A percentile compares a stretch with the other conserved stretches of the same genome.
Evolutionary conservation across 2,329 filamentous ascomycete species (phyloP).

Genomic region (Ceratocystis harringtonii): DNA sequence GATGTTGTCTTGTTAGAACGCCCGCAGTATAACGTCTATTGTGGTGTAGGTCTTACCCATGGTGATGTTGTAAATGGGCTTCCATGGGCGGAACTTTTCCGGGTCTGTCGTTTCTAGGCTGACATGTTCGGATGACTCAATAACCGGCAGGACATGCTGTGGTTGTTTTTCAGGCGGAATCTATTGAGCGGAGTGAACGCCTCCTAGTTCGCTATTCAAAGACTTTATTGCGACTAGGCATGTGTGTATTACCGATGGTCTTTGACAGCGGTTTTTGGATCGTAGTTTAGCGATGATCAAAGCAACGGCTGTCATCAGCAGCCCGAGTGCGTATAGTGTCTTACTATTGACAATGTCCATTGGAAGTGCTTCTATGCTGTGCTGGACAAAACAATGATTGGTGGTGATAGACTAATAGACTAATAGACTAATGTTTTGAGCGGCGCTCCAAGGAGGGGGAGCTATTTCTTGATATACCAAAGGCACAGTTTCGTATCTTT

Average conservation of each 20-base stretch:
- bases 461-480: background rate
- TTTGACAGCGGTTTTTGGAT: background rate
- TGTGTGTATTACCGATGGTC: background rate
- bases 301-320: conserved; percentile 2
- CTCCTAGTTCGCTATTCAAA: background rate
- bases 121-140: conserved; percentile 24
- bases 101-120: conserved; percentile 29
- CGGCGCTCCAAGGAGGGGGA: background rate
- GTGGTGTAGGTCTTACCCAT: conserved; percentile 30
- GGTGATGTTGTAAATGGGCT: conserved; percentile 38
- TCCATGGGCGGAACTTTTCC: conserved; percentile 32
- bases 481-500: background rate
- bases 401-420: background rate
- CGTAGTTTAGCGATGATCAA: conserved; percentile 3
- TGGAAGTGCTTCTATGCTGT: background rate
- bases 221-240: background rate
- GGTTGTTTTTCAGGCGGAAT: conserved; percentile 10
- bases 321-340: conserved; percentile 4
- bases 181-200: background rate
- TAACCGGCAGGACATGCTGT: background rate
- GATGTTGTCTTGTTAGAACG: conserved; percentile 23
- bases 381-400: background rate
- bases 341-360: background rate
- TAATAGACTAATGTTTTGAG: background rate
- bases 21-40: background rate